These are phyloP conservation scores for Entonaema liquescens DNA, from an alignment of 495 filamentous ascomycete genomes.

Conservation along the genomic window DNA sequence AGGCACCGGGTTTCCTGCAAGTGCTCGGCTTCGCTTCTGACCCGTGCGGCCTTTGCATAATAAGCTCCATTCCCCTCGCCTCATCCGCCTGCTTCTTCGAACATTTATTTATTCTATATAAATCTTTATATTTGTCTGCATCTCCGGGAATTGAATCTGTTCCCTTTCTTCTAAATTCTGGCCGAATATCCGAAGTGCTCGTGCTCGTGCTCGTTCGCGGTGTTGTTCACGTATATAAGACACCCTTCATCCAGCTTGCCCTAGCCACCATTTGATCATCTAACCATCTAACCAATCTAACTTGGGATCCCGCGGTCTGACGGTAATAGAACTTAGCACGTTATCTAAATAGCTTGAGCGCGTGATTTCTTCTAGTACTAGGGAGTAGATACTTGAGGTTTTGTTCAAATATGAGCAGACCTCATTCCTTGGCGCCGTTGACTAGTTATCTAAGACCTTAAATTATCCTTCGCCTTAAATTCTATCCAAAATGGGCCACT, in stretches of 20 bases:
- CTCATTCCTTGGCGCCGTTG: conserved; percentile 23
- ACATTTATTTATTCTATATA: conserved; percentile 32
- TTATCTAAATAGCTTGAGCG: conserved; percentile 37
- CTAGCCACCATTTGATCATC: too few species aligned
- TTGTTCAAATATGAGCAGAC: conserved; percentile 44
- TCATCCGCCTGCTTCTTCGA: conserved; percentile 29
- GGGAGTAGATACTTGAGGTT: conserved; percentile 16
- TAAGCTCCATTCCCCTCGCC: conserved; percentile 38
- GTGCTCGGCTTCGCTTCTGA: conserved; percentile 42
- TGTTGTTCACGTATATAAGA: conserved; percentile 32
- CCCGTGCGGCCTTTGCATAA: conserved; percentile 41
- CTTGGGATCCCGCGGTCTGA: conserved; percentile 11
- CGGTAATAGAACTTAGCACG: conserved; percentile 16
- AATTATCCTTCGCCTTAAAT: conserved; percentile 15
- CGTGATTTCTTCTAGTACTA: conserved; percentile 40
- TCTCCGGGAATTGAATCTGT: conserved; percentile 36
- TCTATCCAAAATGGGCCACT: conserved; percentile 42
- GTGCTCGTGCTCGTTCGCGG: conserved; percentile 25
- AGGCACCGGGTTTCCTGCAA: conserved; percentile 26
- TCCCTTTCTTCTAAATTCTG: conserved; percentile 17
- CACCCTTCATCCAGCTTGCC: neutral
- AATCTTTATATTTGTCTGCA: conserved; percentile 31
- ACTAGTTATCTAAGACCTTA: conserved; percentile 37
- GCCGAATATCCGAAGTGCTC: conserved; percentile 36
- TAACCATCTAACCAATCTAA: too few species aligned